Evolutionary conservation across 2,329 filamentous ascomycete genomes (phyloP).

Genomic region (Tolypocladium tropicale): DNA sequence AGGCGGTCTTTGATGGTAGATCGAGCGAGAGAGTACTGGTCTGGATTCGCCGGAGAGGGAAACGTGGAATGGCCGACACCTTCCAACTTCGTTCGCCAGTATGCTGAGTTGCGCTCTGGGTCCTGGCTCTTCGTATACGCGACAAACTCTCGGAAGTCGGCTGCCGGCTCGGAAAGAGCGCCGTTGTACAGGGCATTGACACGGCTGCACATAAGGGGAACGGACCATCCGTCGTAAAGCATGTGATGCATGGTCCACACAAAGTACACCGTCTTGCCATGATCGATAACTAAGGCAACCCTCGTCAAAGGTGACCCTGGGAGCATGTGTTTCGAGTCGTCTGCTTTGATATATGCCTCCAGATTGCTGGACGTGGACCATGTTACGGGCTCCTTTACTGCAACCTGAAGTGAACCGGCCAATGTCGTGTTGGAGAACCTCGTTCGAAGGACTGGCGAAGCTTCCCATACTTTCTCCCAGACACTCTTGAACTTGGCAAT

Average conservation of each 20-base stretch:
- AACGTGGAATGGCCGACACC: neutral
- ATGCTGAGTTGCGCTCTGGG: neutral
- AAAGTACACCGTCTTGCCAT: conserved; percentile 2
- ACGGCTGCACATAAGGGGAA: conserved; percentile 1
- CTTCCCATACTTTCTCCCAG: conserved; percentile 9
- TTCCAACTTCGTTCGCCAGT: neutral
- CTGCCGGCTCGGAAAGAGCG: neutral
- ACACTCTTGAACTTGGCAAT: conserved; percentile 14
- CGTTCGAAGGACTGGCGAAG: neutral
- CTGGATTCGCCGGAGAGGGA: neutral
- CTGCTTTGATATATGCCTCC: neutral
- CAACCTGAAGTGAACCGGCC: conserved; percentile 2
- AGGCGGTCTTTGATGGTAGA: neutral
- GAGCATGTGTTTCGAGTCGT: neutral
- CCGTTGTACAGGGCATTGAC: conserved; percentile 1
- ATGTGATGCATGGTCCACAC: conserved; percentile 13
- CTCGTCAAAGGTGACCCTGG: neutral
- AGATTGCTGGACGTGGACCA: neutral
- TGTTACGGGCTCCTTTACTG: neutral
- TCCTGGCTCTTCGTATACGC: neutral
- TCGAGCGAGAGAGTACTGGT: neutral
- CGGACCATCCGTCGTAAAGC: conserved; percentile 12
- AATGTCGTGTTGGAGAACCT: neutral
- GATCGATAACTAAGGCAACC: neutral
- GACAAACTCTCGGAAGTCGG: conserved; percentile 3